Evolutionary conservation across 495 filamentous ascomycete species (phyloP), one percentile per base, ranked within the genome.

Genomic region (Tuber melanosporum): DNA sequence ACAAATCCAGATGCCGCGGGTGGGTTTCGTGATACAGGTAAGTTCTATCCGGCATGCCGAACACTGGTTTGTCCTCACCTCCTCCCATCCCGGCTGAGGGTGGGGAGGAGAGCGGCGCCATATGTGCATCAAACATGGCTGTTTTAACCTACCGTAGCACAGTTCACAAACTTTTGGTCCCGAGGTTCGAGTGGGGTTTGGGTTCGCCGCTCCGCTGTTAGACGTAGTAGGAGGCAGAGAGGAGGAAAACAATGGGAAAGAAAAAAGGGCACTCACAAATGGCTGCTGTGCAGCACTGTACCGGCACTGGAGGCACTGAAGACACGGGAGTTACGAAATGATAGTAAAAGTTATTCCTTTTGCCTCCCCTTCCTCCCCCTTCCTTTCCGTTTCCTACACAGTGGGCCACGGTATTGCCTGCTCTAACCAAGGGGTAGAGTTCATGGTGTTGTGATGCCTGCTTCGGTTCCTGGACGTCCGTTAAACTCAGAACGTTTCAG

Each of bases 401-500:
- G 9, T n/a, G 52, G n/a, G 52, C 20, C 5, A 49, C 47, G 47
- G 47, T 49, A 26, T 57, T 22, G 6, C 19, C 57, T 66, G 4
- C 57, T n/a, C n/a, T 12, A 66, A 66, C 32, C 26, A 32, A 32
- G 12, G 26, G 26, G 14, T 62, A 26, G 5, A 36, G 57, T 66
- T 66, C 57, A 36, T 9, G 12, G 14, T 17, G 12, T 15, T 79
- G 78, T 73, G 78, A 80, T 44, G 47, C 74, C 44, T 45, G 46
- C 66, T 44, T 57, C 46, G 39, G 78, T 75, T 76, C 78, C 78
- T 80, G 76, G 73, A 69, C 73, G n/a, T 36, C 47, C 69, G 74
- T 76, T 73, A 76, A 76, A 79, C 78, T 32, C 76, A 46, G 70
- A 80, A 73, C 10, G 78, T 80, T 79, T 80, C 78, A 79, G 57